These are phyloP conservation scores for Cyclocybe aegerita DNA, from an alignment of 768 basidiomycete species.

Conservation along the genomic window DNA sequence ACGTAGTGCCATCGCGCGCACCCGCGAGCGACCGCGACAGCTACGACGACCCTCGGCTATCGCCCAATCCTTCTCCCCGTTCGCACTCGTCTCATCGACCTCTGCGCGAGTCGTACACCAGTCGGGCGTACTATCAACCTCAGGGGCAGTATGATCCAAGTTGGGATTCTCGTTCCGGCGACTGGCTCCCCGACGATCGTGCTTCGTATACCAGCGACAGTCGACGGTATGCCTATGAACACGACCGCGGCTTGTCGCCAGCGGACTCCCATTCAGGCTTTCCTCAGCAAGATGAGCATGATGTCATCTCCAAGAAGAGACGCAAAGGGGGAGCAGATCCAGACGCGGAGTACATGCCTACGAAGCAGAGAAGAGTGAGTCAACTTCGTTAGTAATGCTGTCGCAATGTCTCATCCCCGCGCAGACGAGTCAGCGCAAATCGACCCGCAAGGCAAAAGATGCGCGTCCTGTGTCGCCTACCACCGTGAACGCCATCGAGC, in stretches of 20 bases:
- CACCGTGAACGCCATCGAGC: conserved; percentile 22
- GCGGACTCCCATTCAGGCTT: conserved; percentile 12
- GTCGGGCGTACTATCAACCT: conserved; percentile 17
- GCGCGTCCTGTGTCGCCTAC: conserved; percentile 28
- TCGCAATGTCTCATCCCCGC: too few relatives aligned
- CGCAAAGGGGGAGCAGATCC: conserved; percentile 20
- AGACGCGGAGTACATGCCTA: conserved; percentile 22
- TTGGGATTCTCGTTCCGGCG: conserved; percentile 31
- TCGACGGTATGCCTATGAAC: conserved; percentile 18
- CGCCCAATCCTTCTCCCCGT: conserved; percentile 21
- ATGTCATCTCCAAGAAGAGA: conserved; percentile 22
- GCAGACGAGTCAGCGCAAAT: conserved; percentile 25
- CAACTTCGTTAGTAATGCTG: background rate
- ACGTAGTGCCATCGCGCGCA: conserved; percentile 25
- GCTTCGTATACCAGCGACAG: conserved; percentile 14
- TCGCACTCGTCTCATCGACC: conserved; percentile 15
- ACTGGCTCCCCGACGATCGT: conserved; percentile 18
- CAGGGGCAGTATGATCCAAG: conserved; percentile 51
- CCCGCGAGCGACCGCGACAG: conserved; percentile 15
- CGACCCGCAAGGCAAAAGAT: conserved; percentile 25
- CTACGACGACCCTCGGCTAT: conserved; percentile 19
- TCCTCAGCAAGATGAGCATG: conserved; percentile 19
- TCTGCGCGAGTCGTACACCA: conserved; percentile 11
- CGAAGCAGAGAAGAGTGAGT: conserved; percentile 23
- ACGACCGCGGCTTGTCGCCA: conserved; percentile 15